Base-by-base conservation (phyloP, 352 stramenopile species). In the Globisporangium middletonii region DNA sequence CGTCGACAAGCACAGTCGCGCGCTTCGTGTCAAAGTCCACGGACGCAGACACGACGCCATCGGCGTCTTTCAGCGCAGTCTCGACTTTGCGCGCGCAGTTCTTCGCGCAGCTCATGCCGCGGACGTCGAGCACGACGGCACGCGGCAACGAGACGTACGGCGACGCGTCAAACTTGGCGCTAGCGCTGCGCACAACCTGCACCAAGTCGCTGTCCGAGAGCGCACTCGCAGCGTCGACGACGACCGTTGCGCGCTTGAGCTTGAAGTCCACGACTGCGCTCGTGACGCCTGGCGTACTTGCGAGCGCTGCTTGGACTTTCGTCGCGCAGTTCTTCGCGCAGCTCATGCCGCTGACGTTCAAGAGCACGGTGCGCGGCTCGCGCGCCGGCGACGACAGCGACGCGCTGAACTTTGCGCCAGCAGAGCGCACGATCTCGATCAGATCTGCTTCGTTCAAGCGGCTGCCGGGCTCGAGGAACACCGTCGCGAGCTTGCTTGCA, bases 291-390 rank as follows among this genome's bases (percentile, higher is more conserved):
- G 71, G 16, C 1, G 77, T 63, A 4, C 69, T 60, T 43, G 66
- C 66, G 33, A 95, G 69, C 7, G 79, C 76, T 1, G 60, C 71
- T 53, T 92, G 65, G 1, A 95, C 73, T 53, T 93, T 95, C 5
- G 63, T 69, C 18, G 80, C 84, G 28, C 86, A 93, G 44, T 90
- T 91, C 56, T 89, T 91, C 16, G 77, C 77, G 53, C 83, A 92
- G 48, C 73, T 89, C 86, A 95, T 93, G 19, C 84, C 86, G 4
- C 76, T 69, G 16, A 95, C 63, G 19, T 75, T 55, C 13, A 95
- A 60, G 18, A 77, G 45, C 48, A 93, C 70, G 4, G 68, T 82
- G 19, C 75, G 78, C 16, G 77, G 71, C 19, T 72, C 67, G 2
- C 50, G 57, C 15, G 65, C 64, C 23, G 79, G 76, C 3, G 71